These are phyloP conservation scores for Calophaca sinica DNA, from an alignment of 306 rosid species.

Conservation along the genomic window DNA sequence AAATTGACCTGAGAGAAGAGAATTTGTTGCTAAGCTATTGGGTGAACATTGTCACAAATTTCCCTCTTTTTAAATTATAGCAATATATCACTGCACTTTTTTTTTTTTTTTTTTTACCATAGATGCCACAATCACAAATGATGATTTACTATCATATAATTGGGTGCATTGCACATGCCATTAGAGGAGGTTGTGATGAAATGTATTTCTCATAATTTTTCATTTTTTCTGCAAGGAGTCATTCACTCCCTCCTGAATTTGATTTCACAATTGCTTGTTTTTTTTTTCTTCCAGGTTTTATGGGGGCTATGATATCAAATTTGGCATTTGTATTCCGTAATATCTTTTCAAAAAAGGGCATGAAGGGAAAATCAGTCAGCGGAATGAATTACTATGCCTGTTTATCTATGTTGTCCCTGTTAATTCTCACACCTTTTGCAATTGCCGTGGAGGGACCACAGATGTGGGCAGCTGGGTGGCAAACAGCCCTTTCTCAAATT, in stretches of 20 bases:
- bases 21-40: conserved; percentile 10
- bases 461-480: conserved; percentile 88
- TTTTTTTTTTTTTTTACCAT: neutral
- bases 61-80: neutral
- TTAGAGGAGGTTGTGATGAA: conserved; percentile 11
- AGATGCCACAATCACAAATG: neutral
- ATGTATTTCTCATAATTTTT: conserved; percentile 16
- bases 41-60: neutral
- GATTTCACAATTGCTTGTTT: neutral
- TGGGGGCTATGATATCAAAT: conserved; percentile 99
- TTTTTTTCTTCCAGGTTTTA: conserved; percentile 67
- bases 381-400: conserved; percentile 99
- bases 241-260: conserved; percentile 30
- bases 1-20: conserved; percentile 5
- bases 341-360: conserved; percentile 87
- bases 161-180: conserved; percentile 1
- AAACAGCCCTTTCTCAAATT: conserved; percentile 71
- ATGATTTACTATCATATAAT: conserved; percentile 4
- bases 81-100: neutral
- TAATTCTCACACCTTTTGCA: conserved; percentile 82
- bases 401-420: conserved; percentile 78
- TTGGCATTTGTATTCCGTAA: conserved; percentile 89
- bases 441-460: conserved; percentile 92
- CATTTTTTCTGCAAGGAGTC: conserved; percentile 13
- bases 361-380: conserved; percentile 91